Conservation (phyloP, 768 basidiomycete genomes). For the Phanerochaete carnosa region DNA sequence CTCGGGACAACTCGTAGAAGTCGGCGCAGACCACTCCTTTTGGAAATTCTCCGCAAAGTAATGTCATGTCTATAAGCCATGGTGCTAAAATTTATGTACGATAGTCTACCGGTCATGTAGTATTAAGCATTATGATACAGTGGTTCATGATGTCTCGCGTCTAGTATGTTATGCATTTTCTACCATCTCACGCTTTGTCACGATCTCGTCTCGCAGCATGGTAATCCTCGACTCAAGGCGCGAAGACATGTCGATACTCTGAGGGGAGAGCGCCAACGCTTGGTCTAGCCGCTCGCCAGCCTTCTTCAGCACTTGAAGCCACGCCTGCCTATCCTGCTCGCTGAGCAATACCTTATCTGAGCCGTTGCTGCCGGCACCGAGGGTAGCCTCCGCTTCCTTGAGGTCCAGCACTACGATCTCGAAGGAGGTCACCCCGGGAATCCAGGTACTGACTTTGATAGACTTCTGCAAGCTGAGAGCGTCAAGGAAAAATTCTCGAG, state of each 20-base stretch:
- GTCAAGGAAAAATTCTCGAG: constrained; percentile 50
- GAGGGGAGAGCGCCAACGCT: constrained; percentile 46
- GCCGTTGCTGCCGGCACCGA: constrained; percentile 6
- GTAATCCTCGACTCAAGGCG: constrained; percentile 66
- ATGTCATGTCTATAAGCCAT: background rate
- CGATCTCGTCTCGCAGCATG: constrained; percentile 71
- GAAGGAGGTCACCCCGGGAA: constrained; percentile 61
- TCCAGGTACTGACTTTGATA: constrained; percentile 61
- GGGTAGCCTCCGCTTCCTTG: constrained; percentile 44
- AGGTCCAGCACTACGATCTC: constrained; percentile 72
- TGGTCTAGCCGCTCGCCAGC: constrained; percentile 51
- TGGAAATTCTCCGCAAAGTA: background rate
- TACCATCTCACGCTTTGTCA: constrained; percentile 51
- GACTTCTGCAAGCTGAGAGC: constrained; percentile 40
- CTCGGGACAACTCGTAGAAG: constrained; percentile 10
- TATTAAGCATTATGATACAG: background rate
- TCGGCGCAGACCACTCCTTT: constrained; percentile 5
- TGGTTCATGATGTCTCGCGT: background rate
- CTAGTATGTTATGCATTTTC: constrained; percentile 15
- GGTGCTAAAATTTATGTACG: background rate
- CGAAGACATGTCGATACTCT: constrained; percentile 59
- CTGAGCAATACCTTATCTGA: background rate
- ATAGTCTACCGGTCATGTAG: background rate
- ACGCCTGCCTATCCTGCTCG: constrained; percentile 27
- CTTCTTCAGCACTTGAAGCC: constrained; percentile 45